A percentile compares a stretch with the other conserved stretches of the same genome.
Conservation (phyloP, 305 asterid genomes). For the Ajuga reptans region DNA sequence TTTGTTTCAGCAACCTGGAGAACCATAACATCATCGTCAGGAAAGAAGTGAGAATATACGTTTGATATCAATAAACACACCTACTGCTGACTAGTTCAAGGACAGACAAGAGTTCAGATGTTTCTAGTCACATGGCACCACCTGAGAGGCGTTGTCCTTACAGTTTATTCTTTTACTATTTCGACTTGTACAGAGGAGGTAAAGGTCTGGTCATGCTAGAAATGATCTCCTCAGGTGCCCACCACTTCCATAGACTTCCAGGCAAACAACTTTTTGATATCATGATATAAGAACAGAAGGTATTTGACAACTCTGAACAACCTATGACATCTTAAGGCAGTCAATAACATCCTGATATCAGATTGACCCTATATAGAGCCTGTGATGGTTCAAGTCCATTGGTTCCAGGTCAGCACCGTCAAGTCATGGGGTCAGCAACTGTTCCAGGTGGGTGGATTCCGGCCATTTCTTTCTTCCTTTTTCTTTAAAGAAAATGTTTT, state of each 20-base stretch:
- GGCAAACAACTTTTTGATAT: background rate
- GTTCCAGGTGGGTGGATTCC: background rate
- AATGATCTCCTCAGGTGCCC: constrained; percentile 13
- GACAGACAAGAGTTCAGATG: background rate
- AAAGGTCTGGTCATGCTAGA: constrained; percentile 3
- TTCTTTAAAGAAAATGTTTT: background rate
- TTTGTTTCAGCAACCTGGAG: constrained; percentile 72
- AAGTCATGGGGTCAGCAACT: no score
- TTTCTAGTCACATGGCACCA: constrained; percentile 5
- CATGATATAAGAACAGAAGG: constrained; percentile 2
- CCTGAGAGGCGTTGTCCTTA: constrained; percentile 11
- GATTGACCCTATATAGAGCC: background rate
- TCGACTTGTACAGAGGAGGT: background rate
- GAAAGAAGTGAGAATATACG: constrained; percentile 2
- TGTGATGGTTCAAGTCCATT: background rate
- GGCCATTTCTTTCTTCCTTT: background rate
- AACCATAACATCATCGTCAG: constrained; percentile 20
- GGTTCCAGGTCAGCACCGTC: background rate
- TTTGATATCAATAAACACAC: constrained; percentile 18
- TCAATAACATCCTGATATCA: constrained; percentile 3
- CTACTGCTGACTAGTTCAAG: constrained; percentile 13
- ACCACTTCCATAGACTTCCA: constrained; percentile 5
- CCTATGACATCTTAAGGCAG: constrained; percentile 8
- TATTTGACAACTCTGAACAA: constrained; percentile 17
- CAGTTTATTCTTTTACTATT: background rate